A percentile compares a stretch with the other conserved stretches of the same genome.
Conservation (phyloP, 2,329 filamentous ascomycete species). For the Cadophora malorum region DNA sequence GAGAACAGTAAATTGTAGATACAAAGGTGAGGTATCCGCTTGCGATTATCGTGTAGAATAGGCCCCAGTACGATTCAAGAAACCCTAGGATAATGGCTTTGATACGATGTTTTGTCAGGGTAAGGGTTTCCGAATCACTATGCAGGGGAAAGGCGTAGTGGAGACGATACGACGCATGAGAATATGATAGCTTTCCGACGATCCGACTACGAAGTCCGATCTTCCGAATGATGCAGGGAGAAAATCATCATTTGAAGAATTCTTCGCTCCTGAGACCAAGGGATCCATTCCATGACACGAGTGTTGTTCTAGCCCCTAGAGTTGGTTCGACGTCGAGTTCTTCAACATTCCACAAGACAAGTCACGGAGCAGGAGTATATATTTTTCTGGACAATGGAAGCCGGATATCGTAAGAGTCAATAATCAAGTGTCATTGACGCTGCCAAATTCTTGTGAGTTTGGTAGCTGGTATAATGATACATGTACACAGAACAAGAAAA, state of each 20-base stretch:
- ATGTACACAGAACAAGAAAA: constrained; percentile 25
- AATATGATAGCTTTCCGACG: not conserved
- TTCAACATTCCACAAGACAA: no score
- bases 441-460: not conserved
- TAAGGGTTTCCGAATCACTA: not conserved
- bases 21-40: not conserved
- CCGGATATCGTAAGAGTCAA: not conserved
- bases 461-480: constrained; percentile 28
- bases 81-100: not conserved
- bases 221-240: not conserved
- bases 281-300: no score
- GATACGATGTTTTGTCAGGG: not conserved
- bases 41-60: not conserved
- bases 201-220: not conserved
- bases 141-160: not conserved
- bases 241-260: no score
- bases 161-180: not conserved
- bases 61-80: not conserved
- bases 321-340: no score
- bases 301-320: no score
- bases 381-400: no score
- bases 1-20: constrained; percentile 11
- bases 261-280: no score
- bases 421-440: constrained; percentile 18
- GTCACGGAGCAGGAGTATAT: no score